Percentiles rank a stretch among this genome's conserved stretches.
These are phyloP conservation scores for Hibiscus trionum DNA, from an alignment of 345 rosid species.

Conservation along the genomic window DNA sequence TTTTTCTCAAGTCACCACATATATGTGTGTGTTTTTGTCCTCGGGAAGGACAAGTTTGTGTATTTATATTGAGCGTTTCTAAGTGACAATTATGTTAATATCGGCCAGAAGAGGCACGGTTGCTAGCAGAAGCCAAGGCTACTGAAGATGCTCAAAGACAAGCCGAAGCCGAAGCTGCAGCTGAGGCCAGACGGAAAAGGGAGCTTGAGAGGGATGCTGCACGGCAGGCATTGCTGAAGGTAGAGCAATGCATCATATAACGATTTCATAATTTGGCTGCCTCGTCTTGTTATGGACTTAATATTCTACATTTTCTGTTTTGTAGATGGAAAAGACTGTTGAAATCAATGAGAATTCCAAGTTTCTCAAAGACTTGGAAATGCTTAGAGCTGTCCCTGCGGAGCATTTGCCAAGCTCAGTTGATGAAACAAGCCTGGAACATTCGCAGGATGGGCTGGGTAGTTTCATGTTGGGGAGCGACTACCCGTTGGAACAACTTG, in stretches of 20 bases:
- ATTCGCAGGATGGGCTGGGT: constrained; percentile 44
- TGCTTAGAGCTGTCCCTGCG: constrained; percentile 61
- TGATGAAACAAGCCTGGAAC: constrained; percentile 64
- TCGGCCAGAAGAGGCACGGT: constrained; percentile 69
- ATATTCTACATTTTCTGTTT: neutral
- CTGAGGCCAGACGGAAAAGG: constrained; percentile 76
- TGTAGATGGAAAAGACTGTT: constrained; percentile 94
- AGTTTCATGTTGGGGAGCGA: constrained; percentile 67
- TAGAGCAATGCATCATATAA: constrained; percentile 16
- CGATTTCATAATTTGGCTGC: neutral
- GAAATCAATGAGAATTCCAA: constrained; percentile 82
- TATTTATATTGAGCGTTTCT: neutral
- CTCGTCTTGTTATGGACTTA: neutral
- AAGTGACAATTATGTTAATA: neutral
- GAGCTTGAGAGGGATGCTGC: constrained; percentile 94
- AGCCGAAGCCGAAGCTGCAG: constrained; percentile 87
- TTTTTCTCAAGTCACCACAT: neutral
- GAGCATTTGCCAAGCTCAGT: constrained; percentile 62
- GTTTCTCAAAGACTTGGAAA: constrained; percentile 81
- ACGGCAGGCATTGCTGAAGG: constrained; percentile 83
- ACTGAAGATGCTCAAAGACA: constrained; percentile 81
- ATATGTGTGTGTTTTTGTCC: neutral
- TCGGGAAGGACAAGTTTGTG: neutral
- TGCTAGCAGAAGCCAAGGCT: constrained; percentile 88
- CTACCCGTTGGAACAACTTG: constrained; percentile 88